phyloP scores from a whole-genome alignment of 163 green algal genomes.

The Chloromonas sp. region DNA sequence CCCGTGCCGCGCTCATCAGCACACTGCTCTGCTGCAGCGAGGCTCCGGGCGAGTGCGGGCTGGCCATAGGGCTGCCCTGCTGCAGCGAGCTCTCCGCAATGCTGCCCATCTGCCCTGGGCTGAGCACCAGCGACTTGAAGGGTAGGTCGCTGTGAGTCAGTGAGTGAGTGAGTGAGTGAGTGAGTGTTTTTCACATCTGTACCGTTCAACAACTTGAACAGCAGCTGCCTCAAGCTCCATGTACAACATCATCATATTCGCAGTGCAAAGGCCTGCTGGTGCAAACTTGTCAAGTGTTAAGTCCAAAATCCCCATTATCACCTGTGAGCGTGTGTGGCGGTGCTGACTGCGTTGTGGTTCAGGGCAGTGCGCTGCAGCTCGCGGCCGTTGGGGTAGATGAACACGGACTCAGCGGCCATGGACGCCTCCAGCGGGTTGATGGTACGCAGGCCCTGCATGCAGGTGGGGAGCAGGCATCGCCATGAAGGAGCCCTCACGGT shows the following conservation, averaged over 20 bases:
- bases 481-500: too few species aligned
- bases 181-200: too few species aligned
- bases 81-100: background rate
- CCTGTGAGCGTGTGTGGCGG: background rate
- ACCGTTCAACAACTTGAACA: too few species aligned
- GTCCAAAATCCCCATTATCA: too few species aligned
- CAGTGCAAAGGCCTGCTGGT: too few species aligned
- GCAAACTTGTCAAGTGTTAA: too few species aligned
- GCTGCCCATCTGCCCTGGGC: background rate
- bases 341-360: background rate
- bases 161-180: too few species aligned
- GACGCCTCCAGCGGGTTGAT: slow-evolving; percentile 36
- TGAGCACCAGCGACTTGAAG: slow-evolving; percentile 21
- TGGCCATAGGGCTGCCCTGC: background rate
- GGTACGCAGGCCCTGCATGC: slow-evolving; percentile 18
- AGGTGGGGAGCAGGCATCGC: background rate
- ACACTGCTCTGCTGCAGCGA: background rate
- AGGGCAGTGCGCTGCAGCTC: slow-evolving; percentile 8
- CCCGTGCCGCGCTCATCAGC: background rate
- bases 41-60: background rate
- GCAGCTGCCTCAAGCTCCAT: too few species aligned
- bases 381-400: slow-evolving; percentile 33
- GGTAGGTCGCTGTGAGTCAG: slow-evolving; percentile 1
- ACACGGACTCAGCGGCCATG: slow-evolving; percentile 32
- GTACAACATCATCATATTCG: too few species aligned